Conservation (phyloP, 202 grass and related monocot species). For the Zoysia matrella region DNA sequence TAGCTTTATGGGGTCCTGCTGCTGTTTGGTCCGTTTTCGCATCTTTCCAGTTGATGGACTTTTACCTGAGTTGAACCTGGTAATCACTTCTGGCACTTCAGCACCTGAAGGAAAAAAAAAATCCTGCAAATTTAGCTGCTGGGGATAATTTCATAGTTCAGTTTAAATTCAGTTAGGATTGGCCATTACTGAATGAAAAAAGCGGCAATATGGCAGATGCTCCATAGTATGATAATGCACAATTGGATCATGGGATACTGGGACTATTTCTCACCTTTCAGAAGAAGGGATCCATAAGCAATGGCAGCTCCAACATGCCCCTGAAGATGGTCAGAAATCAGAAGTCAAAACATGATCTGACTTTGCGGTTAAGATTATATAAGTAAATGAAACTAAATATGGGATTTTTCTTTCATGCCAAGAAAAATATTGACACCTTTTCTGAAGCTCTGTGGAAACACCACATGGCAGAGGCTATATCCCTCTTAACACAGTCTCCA, state of each 20-base stretch:
- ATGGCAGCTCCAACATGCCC: slow-evolving; percentile 94
- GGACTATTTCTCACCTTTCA: slow-evolving; percentile 64
- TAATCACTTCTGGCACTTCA: slow-evolving; percentile 81
- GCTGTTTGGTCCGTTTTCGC: slow-evolving; percentile 41
- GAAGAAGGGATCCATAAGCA: slow-evolving; percentile 91
- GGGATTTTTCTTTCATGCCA: background rate
- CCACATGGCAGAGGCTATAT: slow-evolving; percentile 90
- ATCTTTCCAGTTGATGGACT: slow-evolving; percentile 65
- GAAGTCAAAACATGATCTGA: slow-evolving; percentile 33
- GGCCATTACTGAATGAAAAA: background rate
- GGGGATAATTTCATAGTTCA: slow-evolving; percentile 20
- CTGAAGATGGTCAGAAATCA: slow-evolving; percentile 47
- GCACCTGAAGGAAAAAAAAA: slow-evolving; percentile 53
- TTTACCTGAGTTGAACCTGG: slow-evolving; percentile 71
- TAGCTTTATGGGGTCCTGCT: slow-evolving; percentile 62
- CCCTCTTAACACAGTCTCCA: slow-evolving; percentile 91
- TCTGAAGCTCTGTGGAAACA: slow-evolving; percentile 95
- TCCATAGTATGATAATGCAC: background rate
- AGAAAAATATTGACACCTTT: slow-evolving; percentile 54
- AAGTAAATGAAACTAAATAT: slow-evolving; percentile 25
- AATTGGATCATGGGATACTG: slow-evolving; percentile 34
- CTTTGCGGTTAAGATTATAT: background rate
- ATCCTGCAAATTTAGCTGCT: background rate
- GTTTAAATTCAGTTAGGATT: slow-evolving; percentile 6
- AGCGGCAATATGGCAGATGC: background rate